Base-by-base conservation (phyloP, 345 rosid species). In the Aegle marmelos region DNA sequence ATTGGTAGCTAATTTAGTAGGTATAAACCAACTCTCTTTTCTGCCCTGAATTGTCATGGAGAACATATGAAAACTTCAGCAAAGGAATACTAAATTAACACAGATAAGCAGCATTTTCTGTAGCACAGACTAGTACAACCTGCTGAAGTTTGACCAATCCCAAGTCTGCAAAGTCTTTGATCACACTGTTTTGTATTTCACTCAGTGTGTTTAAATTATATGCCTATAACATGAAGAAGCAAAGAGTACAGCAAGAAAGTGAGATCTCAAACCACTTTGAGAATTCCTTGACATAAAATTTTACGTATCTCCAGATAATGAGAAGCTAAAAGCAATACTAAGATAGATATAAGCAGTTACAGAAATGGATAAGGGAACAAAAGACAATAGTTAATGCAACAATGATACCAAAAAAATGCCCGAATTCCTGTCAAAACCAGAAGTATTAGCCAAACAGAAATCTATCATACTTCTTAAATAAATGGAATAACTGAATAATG, bases 111-210 rank as follows among this genome's bases (percentile, higher is more conserved):
- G 36, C 61, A 36, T 58, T 60, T 65, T n/a, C 57, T 37, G 57
- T 30, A 48, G 67, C 62, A 59, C 5, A 68, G 62, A 76, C 66
- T 65, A 60, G 82, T 68, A 76, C 64, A 82, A 95, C 99, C 97
- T 95, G 94, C 86, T 93, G 99, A 87, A 90, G 98, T 85, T 95
- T 93, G 82, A 95, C 93, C 84, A 95, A 84, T 77, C 99, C 99
- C 88, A 95, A 85, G 87, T 95, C 97, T 73, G 92, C 94, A 81
- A 95, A 93, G 85, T 95, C 99, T 87, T 90, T 95, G 75, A 95
- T 86, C 64, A 88, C 84, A 77, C 36, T 81, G 76, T 74, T 83
- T 75, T 95, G 98, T 76, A 85, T 76, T 61, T 95, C 99, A n/a
- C 87, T 88, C 86, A 95, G 82, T n/a, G 96, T 89, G 86, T 89